These are phyloP conservation scores for Clohesyomyces aquaticus DNA, from an alignment of 495 filamentous ascomycete genomes.

Conservation along the genomic window DNA sequence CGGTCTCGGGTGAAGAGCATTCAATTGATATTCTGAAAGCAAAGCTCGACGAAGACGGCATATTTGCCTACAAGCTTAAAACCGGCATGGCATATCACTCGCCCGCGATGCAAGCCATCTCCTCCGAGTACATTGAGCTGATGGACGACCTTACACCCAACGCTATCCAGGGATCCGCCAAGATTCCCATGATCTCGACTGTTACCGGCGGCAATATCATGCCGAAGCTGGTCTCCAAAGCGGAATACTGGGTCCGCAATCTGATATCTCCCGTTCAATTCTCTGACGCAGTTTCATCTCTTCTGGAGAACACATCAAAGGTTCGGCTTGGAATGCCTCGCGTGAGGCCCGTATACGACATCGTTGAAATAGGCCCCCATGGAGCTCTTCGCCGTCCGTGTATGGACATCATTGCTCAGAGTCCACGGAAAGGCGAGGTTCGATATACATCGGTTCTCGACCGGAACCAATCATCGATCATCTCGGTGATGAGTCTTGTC, in stretches of 20 bases:
- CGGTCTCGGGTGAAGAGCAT: background rate
- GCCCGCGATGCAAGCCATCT: conserved; percentile 38
- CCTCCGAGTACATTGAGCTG: no score
- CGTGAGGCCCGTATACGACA: background rate
- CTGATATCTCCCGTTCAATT: background rate
- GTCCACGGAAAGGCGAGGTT: background rate
- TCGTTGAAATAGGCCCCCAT: background rate
- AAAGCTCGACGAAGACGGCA: background rate
- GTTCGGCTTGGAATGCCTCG: no score
- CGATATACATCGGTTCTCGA: background rate
- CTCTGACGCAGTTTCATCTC: background rate
- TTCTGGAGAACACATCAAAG: background rate
- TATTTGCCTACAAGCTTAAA: conserved; percentile 39
- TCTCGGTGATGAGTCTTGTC: background rate
- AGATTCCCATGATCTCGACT: background rate
- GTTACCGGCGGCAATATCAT: background rate
- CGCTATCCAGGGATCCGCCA: no score
- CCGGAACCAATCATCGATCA: background rate
- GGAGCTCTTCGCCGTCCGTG: background rate
- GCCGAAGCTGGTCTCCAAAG: background rate
- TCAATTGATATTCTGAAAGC: background rate
- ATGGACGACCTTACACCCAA: no score
- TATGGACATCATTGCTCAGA: background rate
- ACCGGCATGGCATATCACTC: conserved; percentile 48
- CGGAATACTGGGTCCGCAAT: background rate